Evolutionary conservation across 2,329 filamentous ascomycete species (phyloP), one percentile per base, ranked within the genome.

Genomic region (Fusarium hainanense): DNA sequence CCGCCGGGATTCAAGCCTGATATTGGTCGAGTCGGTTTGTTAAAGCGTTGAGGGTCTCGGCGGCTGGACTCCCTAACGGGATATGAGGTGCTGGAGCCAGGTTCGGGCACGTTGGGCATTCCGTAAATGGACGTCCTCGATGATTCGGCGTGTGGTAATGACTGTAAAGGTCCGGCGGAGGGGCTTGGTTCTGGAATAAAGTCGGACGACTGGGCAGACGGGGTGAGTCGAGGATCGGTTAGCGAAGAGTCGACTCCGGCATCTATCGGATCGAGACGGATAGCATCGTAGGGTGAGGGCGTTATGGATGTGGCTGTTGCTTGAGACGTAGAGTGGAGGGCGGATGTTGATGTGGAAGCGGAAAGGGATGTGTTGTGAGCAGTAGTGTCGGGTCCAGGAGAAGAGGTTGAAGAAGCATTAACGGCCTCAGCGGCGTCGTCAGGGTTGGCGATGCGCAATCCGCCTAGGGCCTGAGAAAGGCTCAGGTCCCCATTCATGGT

Each of bases 371-470:
- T 64, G 50, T 61, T 59, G 52, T 67, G 62, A 51, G 57, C 40
- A 32, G 67, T 43, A 30, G 66, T 51, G 30, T 64, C 62, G 43
- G 59, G 51, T 27, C 70, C 70, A 27, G 72, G 50, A 44, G 77
- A 75, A 54, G 74, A 73, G 54, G 75, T 63, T 54, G 64, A 52
- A 41, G 65, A 65, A 58, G 70, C 55, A 59, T 74, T 69, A 68
- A 74, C 77, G 68, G 77, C 69, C 55, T 81, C 80, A 77, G 77
- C 80, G 70, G 88, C 86, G 82, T 96, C 90, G 83, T 98, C 94
- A 58, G 95, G 95, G 81, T 98, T 99, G 76, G 96, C 95, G 80
- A 99, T 98, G 80, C 95, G 93, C 81, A 99, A 85, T 76, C 95
- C 95, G 77, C 96, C 96, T 77, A 98, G 87, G 77, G 93, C 93